Percentiles rank a stretch among this genome's conserved stretches.
Evolutionary conservation across 192 early-diverging fungal species (phyloP).

Genomic region (Coemansia reversa): DNA sequence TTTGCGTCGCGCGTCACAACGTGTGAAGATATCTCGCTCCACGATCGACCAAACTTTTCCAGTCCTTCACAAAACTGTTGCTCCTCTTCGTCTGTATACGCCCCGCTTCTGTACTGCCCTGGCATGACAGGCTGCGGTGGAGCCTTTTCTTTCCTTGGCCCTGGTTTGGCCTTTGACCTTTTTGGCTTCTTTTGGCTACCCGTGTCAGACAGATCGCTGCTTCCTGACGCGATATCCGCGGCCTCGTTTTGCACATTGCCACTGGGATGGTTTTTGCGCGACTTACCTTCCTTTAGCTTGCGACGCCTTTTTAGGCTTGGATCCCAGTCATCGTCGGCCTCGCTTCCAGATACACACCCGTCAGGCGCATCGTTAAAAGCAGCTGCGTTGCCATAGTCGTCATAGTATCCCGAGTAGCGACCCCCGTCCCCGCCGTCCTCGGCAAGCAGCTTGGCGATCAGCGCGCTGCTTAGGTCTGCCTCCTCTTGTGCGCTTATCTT

Average conservation of each 20-base stretch:
- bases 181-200: conserved; percentile 18
- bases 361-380: conserved; percentile 50
- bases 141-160: conserved; percentile 19
- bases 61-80: conserved; percentile 71
- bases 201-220: conserved; percentile 9
- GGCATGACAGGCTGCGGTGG: conserved; percentile 46
- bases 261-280: conserved; percentile 17
- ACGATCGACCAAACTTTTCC: conserved; percentile 79
- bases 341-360: conserved; percentile 36
- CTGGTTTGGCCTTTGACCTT: conserved; percentile 14
- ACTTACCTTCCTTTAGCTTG: conserved; percentile 25
- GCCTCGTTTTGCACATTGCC: background rate
- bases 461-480: conserved; percentile 74
- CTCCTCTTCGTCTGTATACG: conserved; percentile 78
- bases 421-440: conserved; percentile 62
- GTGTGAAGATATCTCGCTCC: conserved; percentile 72
- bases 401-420: conserved; percentile 59
- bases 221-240: background rate
- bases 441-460: conserved; percentile 76
- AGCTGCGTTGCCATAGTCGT: conserved; percentile 43
- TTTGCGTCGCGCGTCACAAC: conserved; percentile 78
- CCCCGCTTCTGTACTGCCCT: conserved; percentile 61
- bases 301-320: conserved; percentile 42
- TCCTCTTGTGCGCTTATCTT: conserved; percentile 69
- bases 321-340: conserved; percentile 50